Base-by-base conservation (phyloP, 2,329 filamentous ascomycete genomes). In the Clonostachys byssicola region DNA sequence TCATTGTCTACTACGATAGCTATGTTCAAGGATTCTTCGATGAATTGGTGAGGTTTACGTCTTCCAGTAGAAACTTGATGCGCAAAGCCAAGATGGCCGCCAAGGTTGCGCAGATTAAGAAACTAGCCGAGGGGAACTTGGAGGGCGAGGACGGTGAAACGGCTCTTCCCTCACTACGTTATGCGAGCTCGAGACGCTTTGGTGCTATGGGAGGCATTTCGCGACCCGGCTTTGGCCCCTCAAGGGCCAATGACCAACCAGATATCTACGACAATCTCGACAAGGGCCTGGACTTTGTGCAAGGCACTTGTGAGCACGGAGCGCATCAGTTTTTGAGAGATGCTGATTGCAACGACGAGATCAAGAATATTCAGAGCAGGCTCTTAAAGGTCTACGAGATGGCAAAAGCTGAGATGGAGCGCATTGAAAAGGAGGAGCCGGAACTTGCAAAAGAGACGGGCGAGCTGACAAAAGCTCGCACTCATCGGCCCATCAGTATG, bases 1-100 rank as follows among this genome's bases (percentile, higher is more conserved):
- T 92, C 39, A 85, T 94, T 39, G 88, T 96, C n/a, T 92, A 90
- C 66, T 96, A 96, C 62, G 92, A 96, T 61, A 89, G 87, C 55
- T 85, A 89, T 51, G 85, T 95, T 5, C 91, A 96, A 61, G 82
- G 82, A 44, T 83, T 86, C 38, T 90, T 96, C 54, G 91, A 95
- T 57, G 77, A 86, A 47, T 71, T 96, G 44, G 91, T 96, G 48
- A 85, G 89, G 51, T 86, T 88, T 47, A 84, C 96, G 35, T 89
- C 88, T 6, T 81, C 82, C 2, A 88, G 87, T 44, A 77, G 92
- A 48, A 95, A 95, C 65, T 75, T 89, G 54, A 85, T 96, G 64
- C 85, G 92, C 43, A 95, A 92, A 66, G 89, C 86, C 45, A 94
- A 89, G 68, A 89, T 90, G 86, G 87, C 88, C 46, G 84, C 85